phyloP scores from a whole-genome alignment of 2,329 filamentous ascomycete species.

The Fusarium pseudoanthophilum region DNA sequence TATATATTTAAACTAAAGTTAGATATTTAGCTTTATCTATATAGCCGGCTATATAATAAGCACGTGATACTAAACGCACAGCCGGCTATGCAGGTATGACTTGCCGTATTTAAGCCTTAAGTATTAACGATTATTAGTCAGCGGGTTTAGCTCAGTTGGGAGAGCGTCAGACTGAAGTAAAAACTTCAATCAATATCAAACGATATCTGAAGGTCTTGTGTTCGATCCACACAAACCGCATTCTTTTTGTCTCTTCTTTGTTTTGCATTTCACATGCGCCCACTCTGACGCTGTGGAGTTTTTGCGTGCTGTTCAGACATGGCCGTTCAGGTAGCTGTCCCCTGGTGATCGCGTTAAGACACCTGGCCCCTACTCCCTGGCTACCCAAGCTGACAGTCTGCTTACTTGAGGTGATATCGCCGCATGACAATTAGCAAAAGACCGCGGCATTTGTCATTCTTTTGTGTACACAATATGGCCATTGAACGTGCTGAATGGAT shows the following conservation, averaged over 20 bases:
- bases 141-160: constrained; percentile 36
- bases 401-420: not conserved
- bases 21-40: too few species aligned
- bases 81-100: too few species aligned
- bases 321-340: fast-evolving
- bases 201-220: constrained; percentile 32
- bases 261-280: not conserved
- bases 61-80: too few species aligned
- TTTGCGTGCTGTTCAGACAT: too few species aligned
- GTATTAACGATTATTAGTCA: not conserved
- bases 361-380: too few species aligned
- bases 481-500: not conserved
- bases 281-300: too few species aligned
- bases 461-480: not conserved
- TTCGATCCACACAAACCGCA: constrained; percentile 35
- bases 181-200: constrained; percentile 22
- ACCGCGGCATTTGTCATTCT: not conserved
- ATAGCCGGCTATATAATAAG: too few species aligned
- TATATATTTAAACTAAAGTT: too few species aligned
- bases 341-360: not conserved
- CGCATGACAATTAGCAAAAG: not conserved
- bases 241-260: not conserved
- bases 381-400: not conserved
- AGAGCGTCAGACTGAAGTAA: constrained; percentile 32
- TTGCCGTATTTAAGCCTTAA: fast-evolving